Evolutionary conservation across 495 filamentous ascomycete genomes (phyloP), one percentile per base, ranked within the genome.

Genomic region (Evansstolkia leycettana): DNA sequence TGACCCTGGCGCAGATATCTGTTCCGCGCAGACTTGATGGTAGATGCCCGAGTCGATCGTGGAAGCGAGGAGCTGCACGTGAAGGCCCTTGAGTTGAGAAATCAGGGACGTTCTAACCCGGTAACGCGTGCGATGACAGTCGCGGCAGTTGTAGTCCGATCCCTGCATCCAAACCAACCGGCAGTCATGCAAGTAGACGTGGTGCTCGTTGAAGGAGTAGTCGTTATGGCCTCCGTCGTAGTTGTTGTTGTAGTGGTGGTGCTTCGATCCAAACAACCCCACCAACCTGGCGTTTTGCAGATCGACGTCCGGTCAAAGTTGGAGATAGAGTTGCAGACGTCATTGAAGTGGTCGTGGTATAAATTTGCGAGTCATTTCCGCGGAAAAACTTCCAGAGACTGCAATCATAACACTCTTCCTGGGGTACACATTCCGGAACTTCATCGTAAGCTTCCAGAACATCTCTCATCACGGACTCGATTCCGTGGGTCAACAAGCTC

Each of bases 301-400:
- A 84, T 93, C 30, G 77, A 72, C 0, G 87, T 94, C 28, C 24
- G 8, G 32, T 34, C 17, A 24, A 18, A 2, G 7, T 24, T 19
- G 30, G 13, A 15, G 14, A 17, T 2, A 79, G 86, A 34, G 70
- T 18, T 38, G 71, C 72, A 12, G 69, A 64, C 0, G 69, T 68
- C 7, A 66, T 75, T 7, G 64, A 58, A 7, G 59, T 70, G 3
- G 70, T 69, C 0, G 80, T 78, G 0, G 80, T 86, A 3, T 76
- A 82, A 2, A 69, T 67, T 31, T 85, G 76, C 2, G 84, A 86
- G 10, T 77, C 80, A 48, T 96, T 94, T 46, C 86, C 90, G 43
- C 77, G 76, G 45, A 85, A 89, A 61, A 82, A 94, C 51, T 94
- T 93, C 90, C 90, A 98, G 26, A 78, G 75, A 43, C 75, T 80